Evolutionary conservation across 2,329 filamentous ascomycete genomes (phyloP).

Genomic region (Paramyrothecium sp.): DNA sequence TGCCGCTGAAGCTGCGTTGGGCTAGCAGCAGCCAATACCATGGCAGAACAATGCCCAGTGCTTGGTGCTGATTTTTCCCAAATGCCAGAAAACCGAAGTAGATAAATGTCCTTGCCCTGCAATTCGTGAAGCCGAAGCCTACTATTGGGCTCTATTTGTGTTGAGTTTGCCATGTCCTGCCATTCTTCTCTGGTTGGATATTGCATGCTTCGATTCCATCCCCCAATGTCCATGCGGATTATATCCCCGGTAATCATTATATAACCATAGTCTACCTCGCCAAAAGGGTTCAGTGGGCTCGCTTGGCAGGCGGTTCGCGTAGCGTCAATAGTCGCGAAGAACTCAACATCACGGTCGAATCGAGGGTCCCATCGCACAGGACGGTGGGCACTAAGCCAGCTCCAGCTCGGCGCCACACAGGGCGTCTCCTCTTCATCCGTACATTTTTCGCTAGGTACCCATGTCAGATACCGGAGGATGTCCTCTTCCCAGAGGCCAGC

Average conservation of each 20-base stretch:
- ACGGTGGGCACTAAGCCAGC: slow-evolving; percentile 20
- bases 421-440: slow-evolving; percentile 1
- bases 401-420: slow-evolving; percentile 20
- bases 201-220: not conserved
- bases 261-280: slow-evolving; percentile 13
- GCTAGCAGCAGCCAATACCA: slow-evolving; percentile 12
- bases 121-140: slow-evolving; percentile 8
- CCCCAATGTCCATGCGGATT: slow-evolving; percentile 8
- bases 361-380: slow-evolving; percentile 16
- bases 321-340: slow-evolving; percentile 10
- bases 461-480: slow-evolving; percentile 13
- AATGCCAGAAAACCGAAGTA: slow-evolving; percentile 9
- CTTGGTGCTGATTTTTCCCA: not conserved
- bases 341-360: slow-evolving; percentile 7
- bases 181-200: slow-evolving; percentile 9
- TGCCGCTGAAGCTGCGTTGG: slow-evolving; percentile 7
- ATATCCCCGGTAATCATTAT: slow-evolving; percentile 16
- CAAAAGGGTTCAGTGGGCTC: slow-evolving; percentile 11
- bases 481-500: slow-evolving; percentile 21
- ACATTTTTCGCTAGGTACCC: slow-evolving; percentile 14
- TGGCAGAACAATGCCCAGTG: slow-evolving; percentile 11
- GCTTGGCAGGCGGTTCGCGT: slow-evolving; percentile 9
- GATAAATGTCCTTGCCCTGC: slow-evolving; percentile 5
- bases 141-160: slow-evolving; percentile 13
- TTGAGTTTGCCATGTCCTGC: not conserved